Conservation (phyloP, 2,329 filamentous ascomycete species). For the Berkeleyomyces basicola region DNA sequence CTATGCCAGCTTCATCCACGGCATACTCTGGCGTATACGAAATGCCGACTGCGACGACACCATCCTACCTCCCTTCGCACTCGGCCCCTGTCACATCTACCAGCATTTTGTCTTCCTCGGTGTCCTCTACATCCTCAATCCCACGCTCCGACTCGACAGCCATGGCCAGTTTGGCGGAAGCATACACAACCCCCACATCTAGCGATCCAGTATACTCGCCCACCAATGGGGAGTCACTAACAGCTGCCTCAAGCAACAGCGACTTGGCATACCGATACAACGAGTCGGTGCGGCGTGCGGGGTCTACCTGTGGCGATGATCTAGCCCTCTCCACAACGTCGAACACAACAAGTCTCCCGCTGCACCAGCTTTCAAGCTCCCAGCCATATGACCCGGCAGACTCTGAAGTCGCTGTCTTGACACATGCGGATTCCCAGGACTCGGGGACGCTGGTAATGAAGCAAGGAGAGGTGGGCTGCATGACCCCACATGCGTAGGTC, state of each 20-base stretch:
- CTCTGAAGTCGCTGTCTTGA: background rate
- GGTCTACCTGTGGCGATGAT: background rate
- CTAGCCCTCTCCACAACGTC: background rate
- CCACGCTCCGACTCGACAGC: background rate
- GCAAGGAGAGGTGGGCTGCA: background rate
- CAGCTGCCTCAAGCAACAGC: background rate
- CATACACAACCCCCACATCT: background rate
- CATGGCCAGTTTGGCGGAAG: background rate
- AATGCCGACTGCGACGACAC: background rate
- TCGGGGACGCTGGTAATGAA: background rate
- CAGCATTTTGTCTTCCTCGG: background rate
- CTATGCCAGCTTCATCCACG: background rate
- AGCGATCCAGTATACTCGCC: slow-evolving; percentile 2
- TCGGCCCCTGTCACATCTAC: background rate
- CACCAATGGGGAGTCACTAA: background rate
- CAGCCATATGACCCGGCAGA: background rate
- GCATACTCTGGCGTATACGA: background rate
- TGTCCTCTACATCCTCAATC: background rate
- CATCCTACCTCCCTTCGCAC: background rate
- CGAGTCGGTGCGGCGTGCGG: background rate
- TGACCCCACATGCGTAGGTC: background rate
- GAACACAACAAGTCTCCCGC: background rate
- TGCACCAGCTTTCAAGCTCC: background rate
- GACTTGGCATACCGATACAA: background rate
- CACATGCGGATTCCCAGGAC: background rate